A percentile compares a stretch with the other conserved stretches of the same genome.
Evolutionary conservation across 2,329 filamentous ascomycete genomes (phyloP).

Genomic region (Phialocephala sp.): DNA sequence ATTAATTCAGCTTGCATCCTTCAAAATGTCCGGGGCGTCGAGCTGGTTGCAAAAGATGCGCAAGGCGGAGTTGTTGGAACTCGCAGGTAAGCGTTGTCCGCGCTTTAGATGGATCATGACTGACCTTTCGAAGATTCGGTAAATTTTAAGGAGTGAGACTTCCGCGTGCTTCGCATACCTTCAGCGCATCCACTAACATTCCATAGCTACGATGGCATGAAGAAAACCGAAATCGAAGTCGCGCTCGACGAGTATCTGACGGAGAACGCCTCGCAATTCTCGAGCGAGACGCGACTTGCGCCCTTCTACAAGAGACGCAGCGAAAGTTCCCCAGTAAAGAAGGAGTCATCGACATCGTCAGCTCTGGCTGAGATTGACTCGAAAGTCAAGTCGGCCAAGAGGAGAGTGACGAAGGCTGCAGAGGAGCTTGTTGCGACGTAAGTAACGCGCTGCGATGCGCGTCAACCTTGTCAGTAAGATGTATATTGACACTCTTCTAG

Average conservation of each 20-base stretch:
- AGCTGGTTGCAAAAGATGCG: constrained; percentile 82
- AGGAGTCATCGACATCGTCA: constrained; percentile 49
- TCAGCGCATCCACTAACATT: constrained; percentile 28
- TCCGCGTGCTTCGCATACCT: constrained; percentile 20
- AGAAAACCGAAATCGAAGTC: constrained; percentile 80
- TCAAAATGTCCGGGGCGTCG: constrained; percentile 66
- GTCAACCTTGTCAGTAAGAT: constrained; percentile 17
- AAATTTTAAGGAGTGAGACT: constrained; percentile 70
- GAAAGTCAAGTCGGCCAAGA: constrained; percentile 52
- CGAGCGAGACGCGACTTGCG: constrained; percentile 66
- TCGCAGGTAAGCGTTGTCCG: constrained; percentile 53
- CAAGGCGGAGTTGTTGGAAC: constrained; percentile 78
- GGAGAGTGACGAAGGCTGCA: constrained; percentile 50
- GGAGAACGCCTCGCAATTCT: constrained; percentile 69
- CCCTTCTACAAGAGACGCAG: constrained; percentile 77
- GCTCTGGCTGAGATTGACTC: constrained; percentile 44
- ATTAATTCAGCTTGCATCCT: constrained; percentile 51
- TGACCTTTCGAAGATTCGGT: constrained; percentile 54
- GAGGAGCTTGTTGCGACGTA: constrained; percentile 46
- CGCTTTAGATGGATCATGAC: no score
- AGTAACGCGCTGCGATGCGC: constrained; percentile 37
- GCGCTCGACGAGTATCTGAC: constrained; percentile 76
- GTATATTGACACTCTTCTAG: constrained; percentile 34
- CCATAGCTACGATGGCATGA: constrained; percentile 69
- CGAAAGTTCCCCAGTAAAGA: constrained; percentile 67